phyloP scores from a whole-genome alignment of 2,329 filamentous ascomycete genomes.

The Aureobasidium namibiae region DNA sequence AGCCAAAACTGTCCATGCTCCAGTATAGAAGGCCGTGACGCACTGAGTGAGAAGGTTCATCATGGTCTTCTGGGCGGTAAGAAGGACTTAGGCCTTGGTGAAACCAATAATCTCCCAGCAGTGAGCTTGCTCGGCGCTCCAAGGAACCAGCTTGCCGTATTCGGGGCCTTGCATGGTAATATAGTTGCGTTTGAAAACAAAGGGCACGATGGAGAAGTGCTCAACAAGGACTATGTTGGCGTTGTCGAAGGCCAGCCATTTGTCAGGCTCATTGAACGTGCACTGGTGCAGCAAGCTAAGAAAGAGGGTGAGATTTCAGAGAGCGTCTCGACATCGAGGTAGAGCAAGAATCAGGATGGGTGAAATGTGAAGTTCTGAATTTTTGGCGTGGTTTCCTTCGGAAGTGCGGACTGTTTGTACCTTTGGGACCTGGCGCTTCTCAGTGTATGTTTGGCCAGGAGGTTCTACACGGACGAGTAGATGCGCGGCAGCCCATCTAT shows the following conservation, averaged over 20 bases:
- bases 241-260: slow-evolving; percentile 16
- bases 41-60: neutral
- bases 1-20: neutral
- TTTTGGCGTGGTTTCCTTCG: too few relatives aligned
- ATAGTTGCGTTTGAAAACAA: slow-evolving; percentile 7
- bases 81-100: slow-evolving; percentile 7
- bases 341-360: slow-evolving; percentile 14
- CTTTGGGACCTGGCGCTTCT: too few relatives aligned
- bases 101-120: slow-evolving; percentile 14
- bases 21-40: neutral
- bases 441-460: too few relatives aligned
- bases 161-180: slow-evolving; percentile 11
- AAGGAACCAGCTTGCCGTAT: slow-evolving; percentile 12
- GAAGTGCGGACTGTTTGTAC: too few relatives aligned
- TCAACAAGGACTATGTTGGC: slow-evolving; percentile 12
- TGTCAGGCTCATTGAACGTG: neutral
- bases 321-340: slow-evolving; percentile 13
- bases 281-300: slow-evolving; percentile 16
- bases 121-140: slow-evolving; percentile 13
- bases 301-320: slow-evolving; percentile 10
- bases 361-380: too few relatives aligned
- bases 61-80: neutral
- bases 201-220: neutral
- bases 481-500: too few relatives aligned
- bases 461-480: too few relatives aligned